phyloP scores from a whole-genome alignment of 106 monocot species.

The Apostasia shenzhenica region DNA sequence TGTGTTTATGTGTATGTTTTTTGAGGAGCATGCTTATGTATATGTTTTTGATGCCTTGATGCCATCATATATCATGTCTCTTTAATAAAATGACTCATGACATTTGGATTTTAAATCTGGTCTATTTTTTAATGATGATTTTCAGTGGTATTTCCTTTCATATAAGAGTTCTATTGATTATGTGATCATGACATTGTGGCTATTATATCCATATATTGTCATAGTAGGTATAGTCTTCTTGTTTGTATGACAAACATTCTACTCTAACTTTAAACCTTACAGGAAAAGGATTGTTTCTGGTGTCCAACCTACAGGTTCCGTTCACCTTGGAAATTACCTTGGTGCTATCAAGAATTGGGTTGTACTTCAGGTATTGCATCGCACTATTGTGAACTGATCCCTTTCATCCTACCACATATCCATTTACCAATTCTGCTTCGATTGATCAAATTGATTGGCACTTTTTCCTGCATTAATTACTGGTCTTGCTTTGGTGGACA shows the following conservation, averaged over 20 bases:
- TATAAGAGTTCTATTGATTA: background rate
- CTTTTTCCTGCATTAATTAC: background rate
- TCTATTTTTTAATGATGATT: background rate
- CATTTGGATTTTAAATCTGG: too few species aligned
- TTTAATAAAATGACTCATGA: too few species aligned
- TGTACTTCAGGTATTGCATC: constrained; percentile 64
- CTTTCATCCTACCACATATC: background rate
- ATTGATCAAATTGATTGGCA: background rate
- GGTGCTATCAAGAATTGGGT: constrained; percentile 95
- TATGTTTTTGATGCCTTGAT: too few species aligned
- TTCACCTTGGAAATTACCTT: constrained; percentile 97
- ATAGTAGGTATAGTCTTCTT: background rate
- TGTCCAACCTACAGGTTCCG: constrained; percentile 90
- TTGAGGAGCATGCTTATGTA: too few species aligned
- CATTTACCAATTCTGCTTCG: background rate
- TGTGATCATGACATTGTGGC: background rate
- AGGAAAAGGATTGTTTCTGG: constrained; percentile 97
- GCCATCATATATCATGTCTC: too few species aligned
- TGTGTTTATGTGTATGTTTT: too few species aligned
- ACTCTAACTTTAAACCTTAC: constrained; percentile 10
- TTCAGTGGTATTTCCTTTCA: background rate
- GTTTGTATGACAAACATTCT: background rate
- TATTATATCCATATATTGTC: background rate
- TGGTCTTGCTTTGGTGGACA: background rate
- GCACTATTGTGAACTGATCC: background rate